Evolutionary conservation across 805 yeast species (phyloP), one percentile per base, ranked within the genome.

Genomic region (Suhomyces canberraensis): DNA sequence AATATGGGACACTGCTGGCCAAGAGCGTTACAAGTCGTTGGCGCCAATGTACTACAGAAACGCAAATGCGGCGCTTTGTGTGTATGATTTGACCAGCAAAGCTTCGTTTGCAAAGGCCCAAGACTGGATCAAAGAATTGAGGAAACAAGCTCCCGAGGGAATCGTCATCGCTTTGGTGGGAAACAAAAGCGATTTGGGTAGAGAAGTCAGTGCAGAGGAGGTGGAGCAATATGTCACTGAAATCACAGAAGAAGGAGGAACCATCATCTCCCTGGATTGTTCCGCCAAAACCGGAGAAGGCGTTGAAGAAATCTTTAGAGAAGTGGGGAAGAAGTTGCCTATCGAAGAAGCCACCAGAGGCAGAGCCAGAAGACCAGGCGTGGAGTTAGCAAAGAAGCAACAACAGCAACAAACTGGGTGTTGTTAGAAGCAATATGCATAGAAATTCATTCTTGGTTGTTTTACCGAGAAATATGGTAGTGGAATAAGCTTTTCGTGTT

Each of bases 1-100:
- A 53, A 82, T 84, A 35, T 84, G 93, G 95, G 95, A 84, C 54
- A 84, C 91, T 2, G 90, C 91, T 0, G 93, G 95, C 5, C 93
- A 84, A 56, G 93, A 84, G 51, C 63, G 95, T 38, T 84, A 84
- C 51, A 73, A 83, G 44, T 78, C 87, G 0, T 64, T 84, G 46
- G 86, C 91, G 3, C 89, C 91, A 20, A 84, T 84, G 89, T 84
- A 84, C 60, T 84, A 84, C 57, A 60, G 95, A 47, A 82, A 82
- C 51, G 84, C 90, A 18, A 83, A 84, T 57, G 84, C 87, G 24
- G 93, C 95, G 0, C 60, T 84, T 27, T 82, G 86, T 13, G 91
- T 84, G 2, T 84, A 78, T 52, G 95, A 84, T 55, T 77, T 84
- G 37, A 81, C 90, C 1, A 79, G 76, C 45, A 69, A 72, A 25